Conservation (phyloP, 768 basidiomycete genomes). For the Pleurotus tuber-regium region DNA sequence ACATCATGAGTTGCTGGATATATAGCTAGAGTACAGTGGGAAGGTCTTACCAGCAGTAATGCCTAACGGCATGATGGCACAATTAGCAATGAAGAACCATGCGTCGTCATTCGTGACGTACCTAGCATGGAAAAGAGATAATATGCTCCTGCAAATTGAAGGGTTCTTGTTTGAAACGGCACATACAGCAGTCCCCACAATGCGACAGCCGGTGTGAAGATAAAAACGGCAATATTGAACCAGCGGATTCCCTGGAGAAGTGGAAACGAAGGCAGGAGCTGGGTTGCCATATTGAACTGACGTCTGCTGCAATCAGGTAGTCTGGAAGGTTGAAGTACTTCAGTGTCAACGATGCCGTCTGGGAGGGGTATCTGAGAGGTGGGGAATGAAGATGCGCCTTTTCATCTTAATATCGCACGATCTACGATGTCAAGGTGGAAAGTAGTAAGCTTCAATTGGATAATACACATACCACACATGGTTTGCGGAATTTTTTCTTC, state of each 20-base stretch:
- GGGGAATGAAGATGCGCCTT: slow-evolving; percentile 8
- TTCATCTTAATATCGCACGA: slow-evolving; percentile 9
- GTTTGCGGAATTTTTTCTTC: slow-evolving; percentile 3
- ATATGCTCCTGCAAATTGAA: slow-evolving; percentile 61
- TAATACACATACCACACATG: slow-evolving; percentile 9
- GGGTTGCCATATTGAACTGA: slow-evolving; percentile 9
- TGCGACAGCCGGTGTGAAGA: slow-evolving; percentile 67
- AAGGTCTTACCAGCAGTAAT: slow-evolving; percentile 42
- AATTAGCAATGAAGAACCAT: slow-evolving; percentile 11
- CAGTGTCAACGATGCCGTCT: slow-evolving; percentile 1
- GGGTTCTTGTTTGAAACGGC: slow-evolving; percentile 47
- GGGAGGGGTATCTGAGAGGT: slow-evolving; percentile 1
- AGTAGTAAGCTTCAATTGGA: slow-evolving; percentile 11
- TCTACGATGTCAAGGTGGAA: neutral
- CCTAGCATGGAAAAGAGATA: slow-evolving; percentile 89
- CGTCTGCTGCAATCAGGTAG: slow-evolving; percentile 7
- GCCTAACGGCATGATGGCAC: slow-evolving; percentile 27
- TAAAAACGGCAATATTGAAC: slow-evolving; percentile 74
- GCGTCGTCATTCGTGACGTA: slow-evolving; percentile 24
- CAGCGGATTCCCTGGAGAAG: slow-evolving; percentile 58
- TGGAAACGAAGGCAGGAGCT: slow-evolving; percentile 33
- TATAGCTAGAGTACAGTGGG: too few relatives aligned
- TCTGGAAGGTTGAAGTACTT: slow-evolving; percentile 1
- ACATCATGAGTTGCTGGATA: too few relatives aligned
- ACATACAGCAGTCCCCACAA: slow-evolving; percentile 63